Evolutionary conservation across 345 rosid species (phyloP), one percentile per base, ranked within the genome.

Genomic region (Kernera saxatilis): DNA sequence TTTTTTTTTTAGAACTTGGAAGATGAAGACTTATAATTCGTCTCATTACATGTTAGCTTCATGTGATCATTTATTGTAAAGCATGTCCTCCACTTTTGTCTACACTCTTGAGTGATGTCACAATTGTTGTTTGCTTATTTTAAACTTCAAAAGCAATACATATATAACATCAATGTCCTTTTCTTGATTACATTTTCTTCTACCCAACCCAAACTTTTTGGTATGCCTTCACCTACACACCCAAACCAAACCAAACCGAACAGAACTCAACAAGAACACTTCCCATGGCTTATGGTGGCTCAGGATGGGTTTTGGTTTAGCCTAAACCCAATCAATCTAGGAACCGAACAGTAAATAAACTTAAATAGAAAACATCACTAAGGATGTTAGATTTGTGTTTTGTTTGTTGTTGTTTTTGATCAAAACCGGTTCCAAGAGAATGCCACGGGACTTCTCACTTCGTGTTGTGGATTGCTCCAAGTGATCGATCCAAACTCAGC

Each of bases 381-480:
- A 12, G 12, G 74, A 69, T 62, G 53, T 61, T 33, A 53, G 49
- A 35, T 59, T 44, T 43, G 33, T 60, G 17, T 13, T 60, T 13
- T 60, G 30, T n/a, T 23, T 23, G 26, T 46, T 30, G 56, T 17
- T 52, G 25, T 17, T 26, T 12, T 33, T 11, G n/a, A 52, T 76
- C 66, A 76, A 48, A 76, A 76, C 61, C 75, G 77, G 53, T 88
- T 82, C 97, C 98, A 88, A 2, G 86, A 73, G 58, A 87, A 90
- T 3, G 94, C 80, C 57, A 90, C 78, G 0, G 98, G 98, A 77
- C 97, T 90, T 78, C 81, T 83, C 10, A 93, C 98, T 75, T 84
- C 82, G 76, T 83, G 82, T 35, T 76, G 78, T 12, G 78, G 84
- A 69, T 85, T 82, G 73, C 77, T 82, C 98, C 98, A 93, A 22